Evolutionary conservation across 345 rosid species (phyloP).

Genomic region (Lepidium didymum): DNA sequence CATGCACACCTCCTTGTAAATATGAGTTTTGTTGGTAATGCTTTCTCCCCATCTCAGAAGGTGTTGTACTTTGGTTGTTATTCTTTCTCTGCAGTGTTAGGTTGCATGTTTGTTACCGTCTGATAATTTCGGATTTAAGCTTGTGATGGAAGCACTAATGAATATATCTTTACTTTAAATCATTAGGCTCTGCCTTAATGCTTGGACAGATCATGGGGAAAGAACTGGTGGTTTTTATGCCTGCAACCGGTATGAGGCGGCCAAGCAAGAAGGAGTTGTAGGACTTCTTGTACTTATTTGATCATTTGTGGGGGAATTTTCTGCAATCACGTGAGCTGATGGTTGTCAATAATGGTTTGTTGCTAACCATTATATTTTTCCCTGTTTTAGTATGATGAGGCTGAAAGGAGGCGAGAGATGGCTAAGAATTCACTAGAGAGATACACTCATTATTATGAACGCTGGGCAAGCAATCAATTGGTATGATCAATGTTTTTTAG

Average conservation of each 20-base stretch:
- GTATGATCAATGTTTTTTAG: neutral
- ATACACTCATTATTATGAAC: constrained; percentile 35
- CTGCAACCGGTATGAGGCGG: constrained; percentile 50
- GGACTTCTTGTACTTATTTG: constrained; percentile 26
- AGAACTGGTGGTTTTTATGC: constrained; percentile 36
- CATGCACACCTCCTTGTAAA: constrained; percentile 34
- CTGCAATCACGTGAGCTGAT: neutral
- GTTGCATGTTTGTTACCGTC: neutral
- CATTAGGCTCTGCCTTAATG: constrained; percentile 30
- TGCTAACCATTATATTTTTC: neutral
- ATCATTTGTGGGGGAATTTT: neutral
- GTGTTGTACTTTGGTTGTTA: constrained; percentile 4
- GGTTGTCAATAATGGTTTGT: neutral
- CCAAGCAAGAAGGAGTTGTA: constrained; percentile 89
- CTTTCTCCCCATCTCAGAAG: neutral
- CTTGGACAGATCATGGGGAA: constrained; percentile 33
- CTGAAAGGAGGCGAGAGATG: constrained; percentile 32
- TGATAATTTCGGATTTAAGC: neutral
- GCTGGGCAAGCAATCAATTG: constrained; percentile 33
- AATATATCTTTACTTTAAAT: neutral
- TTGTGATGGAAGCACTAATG: neutral
- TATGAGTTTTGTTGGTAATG: constrained; percentile 32
- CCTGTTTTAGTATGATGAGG: constrained; percentile 25
- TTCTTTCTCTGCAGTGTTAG: constrained; percentile 2
- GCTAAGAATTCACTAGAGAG: constrained; percentile 28